Evolutionary conservation across 495 filamentous ascomycete species (phyloP), one percentile per base, ranked within the genome.

Genomic region (Podospora pseudoanserina): DNA sequence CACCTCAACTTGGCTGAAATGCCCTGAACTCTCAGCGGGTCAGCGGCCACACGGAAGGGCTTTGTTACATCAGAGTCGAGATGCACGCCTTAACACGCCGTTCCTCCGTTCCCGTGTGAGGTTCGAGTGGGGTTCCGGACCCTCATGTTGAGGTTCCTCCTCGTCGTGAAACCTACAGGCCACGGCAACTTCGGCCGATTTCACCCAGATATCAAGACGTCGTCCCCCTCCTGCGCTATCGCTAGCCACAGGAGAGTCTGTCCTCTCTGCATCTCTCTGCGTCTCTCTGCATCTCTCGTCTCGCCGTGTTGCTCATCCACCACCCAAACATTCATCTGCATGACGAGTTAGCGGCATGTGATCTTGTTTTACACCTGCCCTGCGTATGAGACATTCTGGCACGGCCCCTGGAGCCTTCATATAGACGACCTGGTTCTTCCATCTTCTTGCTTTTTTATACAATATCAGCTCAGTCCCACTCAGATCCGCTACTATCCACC

Each of bases 1-100:
- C 27, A 64, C 68, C 19, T 61, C 5, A 39, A 67, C 67, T 67
- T 69, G 70, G 70, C 67, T 72, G 70, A 67, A 67, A 56, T 55
- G 61, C 67, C 67, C 58, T 63, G 61, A 49, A 61, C 2, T 11
- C 64, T 61, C 62, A 67, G 56, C 49, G 61, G 65, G 63, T 55
- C 67, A 54, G 53, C 68, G 71, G 68, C 70, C 62, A 62, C 57
- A 28, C 60, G 67, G 64, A 64, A 64, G 32, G 59, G 16, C 23
- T 28, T 26, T 16, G 34, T 55, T 20, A 16, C 56, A 32, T 54
- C 39, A 59, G 56, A 66, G 26, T 32, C n/a, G 60, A 19, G 26
- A 63, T 49, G 39, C 39, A 49, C 39, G 39, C 30, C 30, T 32
- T 32, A 32, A 32, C 30, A 5, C 30, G 30, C 39, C 39, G 39